A percentile compares a stretch with the other conserved stretches of the same genome.
Conservation (phyloP, 1,284 basidiomycete species). For the Puccinia coronata region DNA sequence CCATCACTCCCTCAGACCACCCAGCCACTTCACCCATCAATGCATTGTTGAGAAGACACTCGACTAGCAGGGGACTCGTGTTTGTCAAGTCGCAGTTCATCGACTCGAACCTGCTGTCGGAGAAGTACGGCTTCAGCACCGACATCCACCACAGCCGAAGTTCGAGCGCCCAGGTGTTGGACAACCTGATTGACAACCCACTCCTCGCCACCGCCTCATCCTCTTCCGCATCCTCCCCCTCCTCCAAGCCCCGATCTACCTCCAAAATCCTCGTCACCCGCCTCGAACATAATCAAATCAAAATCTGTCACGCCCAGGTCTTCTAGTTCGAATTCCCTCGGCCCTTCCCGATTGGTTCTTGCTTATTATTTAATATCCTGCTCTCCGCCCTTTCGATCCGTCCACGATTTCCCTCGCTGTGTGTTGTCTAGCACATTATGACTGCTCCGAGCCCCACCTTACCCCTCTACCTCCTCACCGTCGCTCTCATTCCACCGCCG, state of each 20-base stretch:
- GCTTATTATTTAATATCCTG: no score
- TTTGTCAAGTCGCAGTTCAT: constrained; percentile 30
- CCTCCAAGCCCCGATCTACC: constrained; percentile 1
- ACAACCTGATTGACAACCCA: neutral
- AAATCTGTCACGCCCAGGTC: constrained; percentile 23
- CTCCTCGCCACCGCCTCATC: no score
- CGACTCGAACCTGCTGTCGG: neutral
- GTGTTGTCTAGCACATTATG: no score
- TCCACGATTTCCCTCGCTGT: no score
- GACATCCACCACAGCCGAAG: neutral
- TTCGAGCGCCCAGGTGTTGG: neutral
- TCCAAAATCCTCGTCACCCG: constrained; percentile 14
- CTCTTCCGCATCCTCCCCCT: no score
- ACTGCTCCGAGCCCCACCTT: no score
- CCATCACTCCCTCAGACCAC: neutral
- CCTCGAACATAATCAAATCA: constrained; percentile 30
- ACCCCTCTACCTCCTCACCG: no score
- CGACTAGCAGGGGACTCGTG: constrained; percentile 1
- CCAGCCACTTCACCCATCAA: neutral
- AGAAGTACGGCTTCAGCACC: constrained; percentile 3
- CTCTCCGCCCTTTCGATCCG: no score
- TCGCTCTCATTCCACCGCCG: no score
- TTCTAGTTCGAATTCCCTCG: neutral
- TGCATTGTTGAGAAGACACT: neutral
- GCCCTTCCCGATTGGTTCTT: neutral